Evolutionary conservation across 2,329 filamentous ascomycete genomes (phyloP).

Genomic region (Cercospora brassicicola): DNA sequence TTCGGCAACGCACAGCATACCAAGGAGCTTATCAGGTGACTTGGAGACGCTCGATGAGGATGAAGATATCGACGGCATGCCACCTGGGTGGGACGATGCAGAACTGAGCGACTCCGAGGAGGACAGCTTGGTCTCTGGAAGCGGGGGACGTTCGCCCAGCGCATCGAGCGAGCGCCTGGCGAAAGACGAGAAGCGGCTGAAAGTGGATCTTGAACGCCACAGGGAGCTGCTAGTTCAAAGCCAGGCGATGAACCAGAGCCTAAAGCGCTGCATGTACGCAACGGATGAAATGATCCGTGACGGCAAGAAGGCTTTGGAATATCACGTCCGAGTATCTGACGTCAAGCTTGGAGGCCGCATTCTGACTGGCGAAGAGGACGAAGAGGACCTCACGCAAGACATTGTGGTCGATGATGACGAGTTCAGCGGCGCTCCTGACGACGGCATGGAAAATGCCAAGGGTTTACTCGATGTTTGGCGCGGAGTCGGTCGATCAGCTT

Average conservation of each 20-base stretch:
- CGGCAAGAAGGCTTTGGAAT: slow-evolving; percentile 81
- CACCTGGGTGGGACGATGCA: slow-evolving; percentile 23
- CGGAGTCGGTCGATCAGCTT: slow-evolving; percentile 23
- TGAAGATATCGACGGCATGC: slow-evolving; percentile 13
- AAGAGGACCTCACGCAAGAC: slow-evolving; percentile 21
- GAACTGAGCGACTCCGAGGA: slow-evolving; percentile 34
- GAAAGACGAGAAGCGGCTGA: slow-evolving; percentile 78
- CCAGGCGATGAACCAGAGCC: slow-evolving; percentile 91
- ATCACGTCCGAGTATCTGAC: slow-evolving; percentile 75
- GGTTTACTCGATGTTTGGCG: slow-evolving; percentile 34
- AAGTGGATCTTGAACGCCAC: slow-evolving; percentile 82
- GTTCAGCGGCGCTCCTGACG: slow-evolving; percentile 20
- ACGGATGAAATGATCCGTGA: slow-evolving; percentile 89
- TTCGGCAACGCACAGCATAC: slow-evolving; percentile 42
- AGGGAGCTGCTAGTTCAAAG: slow-evolving; percentile 84
- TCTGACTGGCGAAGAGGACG: slow-evolving; percentile 59
- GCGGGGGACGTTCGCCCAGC: slow-evolving; percentile 35
- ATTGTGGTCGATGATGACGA: slow-evolving; percentile 33
- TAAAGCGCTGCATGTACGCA: slow-evolving; percentile 84
- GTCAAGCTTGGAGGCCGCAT: slow-evolving; percentile 79
- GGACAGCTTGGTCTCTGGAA: slow-evolving; percentile 36
- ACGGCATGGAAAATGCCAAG: slow-evolving; percentile 29
- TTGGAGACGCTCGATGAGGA: slow-evolving; percentile 39
- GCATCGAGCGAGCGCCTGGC: slow-evolving; percentile 57
- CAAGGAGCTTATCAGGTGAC: slow-evolving; percentile 42